Conservation (phyloP, 148 eudicot species). For the Rhododendron vialii region DNA sequence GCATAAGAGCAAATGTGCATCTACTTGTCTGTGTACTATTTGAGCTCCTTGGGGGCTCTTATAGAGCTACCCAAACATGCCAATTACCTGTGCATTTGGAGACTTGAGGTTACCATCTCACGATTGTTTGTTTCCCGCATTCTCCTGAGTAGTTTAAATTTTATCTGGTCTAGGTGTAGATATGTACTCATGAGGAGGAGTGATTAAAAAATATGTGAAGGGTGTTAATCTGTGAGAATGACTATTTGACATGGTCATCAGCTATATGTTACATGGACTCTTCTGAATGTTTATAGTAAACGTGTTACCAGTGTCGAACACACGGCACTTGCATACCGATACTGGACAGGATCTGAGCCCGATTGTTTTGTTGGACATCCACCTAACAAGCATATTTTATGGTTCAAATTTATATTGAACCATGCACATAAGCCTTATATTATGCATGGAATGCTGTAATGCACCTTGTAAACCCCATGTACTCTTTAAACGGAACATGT, state of each 20-base stretch:
- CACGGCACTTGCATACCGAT: neutral
- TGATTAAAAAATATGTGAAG: neutral
- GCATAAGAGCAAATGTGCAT: neutral
- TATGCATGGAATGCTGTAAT: neutral
- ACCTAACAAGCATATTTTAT: neutral
- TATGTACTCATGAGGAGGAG: neutral
- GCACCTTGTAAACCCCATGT: neutral
- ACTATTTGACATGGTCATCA: neutral
- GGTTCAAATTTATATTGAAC: neutral
- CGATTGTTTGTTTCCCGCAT: neutral
- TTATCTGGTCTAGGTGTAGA: neutral
- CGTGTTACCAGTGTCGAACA: neutral
- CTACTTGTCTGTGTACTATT: neutral
- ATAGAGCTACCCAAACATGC: neutral
- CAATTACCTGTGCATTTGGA: neutral
- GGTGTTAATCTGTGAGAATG: neutral
- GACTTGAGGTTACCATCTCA: neutral
- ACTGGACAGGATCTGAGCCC: neutral
- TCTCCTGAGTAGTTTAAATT: neutral
- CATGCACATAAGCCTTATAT: neutral
- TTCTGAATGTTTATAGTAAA: neutral
- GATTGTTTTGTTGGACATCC: neutral
- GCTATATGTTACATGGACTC: neutral
- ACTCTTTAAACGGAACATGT: neutral
- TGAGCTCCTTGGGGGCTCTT: neutral